Evolutionary conservation across 1,284 basidiomycete genomes (phyloP), one percentile per base, ranked within the genome.

Genomic region (Porogramme epimiltina): DNA sequence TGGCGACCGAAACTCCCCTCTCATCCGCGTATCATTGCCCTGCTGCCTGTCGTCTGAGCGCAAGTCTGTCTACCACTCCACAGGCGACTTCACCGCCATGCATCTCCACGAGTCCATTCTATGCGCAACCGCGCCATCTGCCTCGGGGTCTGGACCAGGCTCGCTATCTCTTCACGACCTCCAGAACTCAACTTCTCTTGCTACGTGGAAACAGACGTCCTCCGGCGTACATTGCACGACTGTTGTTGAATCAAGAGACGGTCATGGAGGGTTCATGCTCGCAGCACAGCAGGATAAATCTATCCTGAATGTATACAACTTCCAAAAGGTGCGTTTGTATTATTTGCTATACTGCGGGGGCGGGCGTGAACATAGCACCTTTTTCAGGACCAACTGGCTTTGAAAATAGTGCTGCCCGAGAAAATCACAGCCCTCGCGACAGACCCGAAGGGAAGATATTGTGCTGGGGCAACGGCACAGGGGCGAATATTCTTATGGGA

Each of bases 401-500:
- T 90, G 45, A 94, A 95, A 68, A 82, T 96, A 40, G 88, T 98
- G 16, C 76, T 98, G 0, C 93, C 96, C 0, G 94, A 98, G 68
- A 92, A 90, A 65, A 73, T 98, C 44, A 80, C 85, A 11, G 93
- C 90, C 62, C 79, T 98, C 37, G 78, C 89, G 2, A 68, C 91
- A 4, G 92, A 95, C 65, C 78, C 78, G 3, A 76, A 75, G 44
- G 93, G 93, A 2, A 72, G 77, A 19, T 91, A 87, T 61, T 91
- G 91, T 60, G 95, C 93, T 0, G 94, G 89, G 13, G 96, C 95
- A 20, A 95, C 93, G 0, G 71, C 81, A 2, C 89, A 91, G 64
- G 96, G 96, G 24, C 85, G 94, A 46, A 82, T 98, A 62, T 95
- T 95, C 66, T 72, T 99, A 1, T 99, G 96, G 96, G 94, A 97